Base-by-base conservation (phyloP, 192 early-diverging fungal genomes). In the Coemansia sp. region DNA sequence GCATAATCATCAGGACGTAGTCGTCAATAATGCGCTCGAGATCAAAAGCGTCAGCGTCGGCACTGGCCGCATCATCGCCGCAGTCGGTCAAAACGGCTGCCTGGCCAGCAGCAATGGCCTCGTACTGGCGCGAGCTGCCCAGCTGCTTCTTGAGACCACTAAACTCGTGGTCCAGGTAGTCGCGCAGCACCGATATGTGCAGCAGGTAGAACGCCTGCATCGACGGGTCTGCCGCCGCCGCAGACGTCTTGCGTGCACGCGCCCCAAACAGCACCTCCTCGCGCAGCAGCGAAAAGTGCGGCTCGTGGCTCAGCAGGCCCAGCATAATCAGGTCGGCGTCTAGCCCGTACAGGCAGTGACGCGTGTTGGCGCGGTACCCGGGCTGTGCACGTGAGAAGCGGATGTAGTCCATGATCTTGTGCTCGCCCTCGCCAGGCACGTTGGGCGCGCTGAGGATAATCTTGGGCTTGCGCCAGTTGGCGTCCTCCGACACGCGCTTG, bases 371-470 rank as follows among this genome's bases (percentile, higher is more conserved):
- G 65, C 92, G 78, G 61, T 96, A 94, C 27, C 85, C 87, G 17
- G 87, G 81, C 65, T 89, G 87, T 4, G 85, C 86, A 37, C 93
- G 89, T 30, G 89, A 80, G 19, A 88, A 81, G 38, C 96, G 90
- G 55, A 99, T 95, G 56, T 89, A 99, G 71, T 99, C 96, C 96
- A 99, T 98, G 57, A 99, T 96, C 73, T 99, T 99, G 82, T 99
- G 96, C 78, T 99, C 96, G 48, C 96, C 96, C 76, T 99, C 96
- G 48, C 96, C 96, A 14, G 95, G 95, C 0, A 96, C 93, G 43
- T 89, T 90, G 34, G 91, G 93, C 23, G 93, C 96, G 30, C 94
- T 96, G 4, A 99, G 82, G 52, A 99, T 85, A 40, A 99, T 86
- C 77, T 95, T 87, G 34, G 95, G 86, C 55, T 88, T 80, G 65